A percentile compares a stretch with the other conserved stretches of the same genome.
phyloP scores from a whole-genome alignment of 345 rosid species.

The Brassica rapa region DNA sequence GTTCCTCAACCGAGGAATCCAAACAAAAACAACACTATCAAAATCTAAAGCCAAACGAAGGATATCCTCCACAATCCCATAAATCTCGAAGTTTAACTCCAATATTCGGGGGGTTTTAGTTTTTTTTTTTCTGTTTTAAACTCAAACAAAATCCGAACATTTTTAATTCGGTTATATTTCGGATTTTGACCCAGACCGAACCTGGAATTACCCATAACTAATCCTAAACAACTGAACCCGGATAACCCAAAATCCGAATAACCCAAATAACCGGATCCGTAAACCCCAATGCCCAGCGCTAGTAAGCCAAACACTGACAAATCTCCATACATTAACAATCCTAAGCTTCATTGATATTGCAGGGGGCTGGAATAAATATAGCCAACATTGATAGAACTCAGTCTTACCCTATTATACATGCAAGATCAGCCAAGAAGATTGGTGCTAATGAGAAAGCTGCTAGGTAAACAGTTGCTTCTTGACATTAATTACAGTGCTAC shows the following conservation, averaged over 20 bases:
- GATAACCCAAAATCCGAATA: background rate
- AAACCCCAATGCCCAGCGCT: background rate
- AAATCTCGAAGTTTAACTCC: no score
- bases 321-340: background rate
- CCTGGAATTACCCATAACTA: background rate
- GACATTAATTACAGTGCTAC: background rate
- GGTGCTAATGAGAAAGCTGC: constrained; percentile 45
- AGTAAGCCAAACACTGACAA: background rate
- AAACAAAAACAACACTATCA: no score
- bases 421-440: constrained; percentile 51
- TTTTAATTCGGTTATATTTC: background rate
- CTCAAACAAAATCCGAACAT: background rate
- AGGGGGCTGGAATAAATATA: constrained; percentile 76
- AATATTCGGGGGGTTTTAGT: no score
- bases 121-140: no score
- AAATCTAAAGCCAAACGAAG: no score
- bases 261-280: background rate
- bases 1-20: no score
- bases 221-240: background rate
- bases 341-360: background rate
- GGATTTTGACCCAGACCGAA: background rate
- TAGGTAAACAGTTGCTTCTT: constrained; percentile 43
- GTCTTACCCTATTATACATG: constrained; percentile 51
- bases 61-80: no score
- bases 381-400: constrained; percentile 51